phyloP scores from a whole-genome alignment of 2,329 filamentous ascomycete species.

The Aspergillus japonicus region DNA sequence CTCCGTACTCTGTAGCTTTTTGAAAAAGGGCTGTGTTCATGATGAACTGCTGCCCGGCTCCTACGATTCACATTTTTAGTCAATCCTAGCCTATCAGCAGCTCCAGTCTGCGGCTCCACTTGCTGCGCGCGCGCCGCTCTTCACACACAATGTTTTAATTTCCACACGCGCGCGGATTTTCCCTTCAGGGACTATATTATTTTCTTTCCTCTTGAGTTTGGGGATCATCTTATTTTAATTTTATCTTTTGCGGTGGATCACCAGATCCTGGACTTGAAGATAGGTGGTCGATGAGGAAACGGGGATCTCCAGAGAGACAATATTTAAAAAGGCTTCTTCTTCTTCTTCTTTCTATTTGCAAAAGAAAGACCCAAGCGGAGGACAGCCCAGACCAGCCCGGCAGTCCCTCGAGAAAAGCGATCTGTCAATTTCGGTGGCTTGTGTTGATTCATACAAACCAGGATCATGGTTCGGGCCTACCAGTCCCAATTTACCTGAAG shows the following conservation, averaged over 20 bases:
- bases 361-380: slow-evolving; percentile 10
- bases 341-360: neutral
- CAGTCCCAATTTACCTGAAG: slow-evolving; percentile 15
- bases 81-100: slow-evolving; percentile 4
- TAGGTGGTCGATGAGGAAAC: too few relatives aligned
- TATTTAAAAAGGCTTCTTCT: neutral
- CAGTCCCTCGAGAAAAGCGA: slow-evolving; percentile 20
- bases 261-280: too few relatives aligned
- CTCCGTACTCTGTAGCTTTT: neutral
- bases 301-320: slow-evolving; percentile 1
- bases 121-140: neutral
- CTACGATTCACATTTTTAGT: slow-evolving; percentile 11
- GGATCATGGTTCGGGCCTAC: slow-evolving; percentile 14
- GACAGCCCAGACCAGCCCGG: slow-evolving; percentile 7
- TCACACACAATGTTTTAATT: slow-evolving; percentile 1
- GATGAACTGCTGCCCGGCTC: slow-evolving; percentile 3
- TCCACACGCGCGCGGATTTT: neutral
- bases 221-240: too few relatives aligned
- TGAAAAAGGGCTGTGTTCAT: neutral
- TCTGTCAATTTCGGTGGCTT: slow-evolving; percentile 31
- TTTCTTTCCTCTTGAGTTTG: neutral
- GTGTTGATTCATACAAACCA: slow-evolving; percentile 17
- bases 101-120: slow-evolving; percentile 17
- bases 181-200: slow-evolving; percentile 1
- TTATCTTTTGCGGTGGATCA: too few relatives aligned